Evolutionary conservation across 805 yeast species (phyloP), one percentile per base, ranked within the genome.

Genomic region (Wickerhamiella bombiphila): DNA sequence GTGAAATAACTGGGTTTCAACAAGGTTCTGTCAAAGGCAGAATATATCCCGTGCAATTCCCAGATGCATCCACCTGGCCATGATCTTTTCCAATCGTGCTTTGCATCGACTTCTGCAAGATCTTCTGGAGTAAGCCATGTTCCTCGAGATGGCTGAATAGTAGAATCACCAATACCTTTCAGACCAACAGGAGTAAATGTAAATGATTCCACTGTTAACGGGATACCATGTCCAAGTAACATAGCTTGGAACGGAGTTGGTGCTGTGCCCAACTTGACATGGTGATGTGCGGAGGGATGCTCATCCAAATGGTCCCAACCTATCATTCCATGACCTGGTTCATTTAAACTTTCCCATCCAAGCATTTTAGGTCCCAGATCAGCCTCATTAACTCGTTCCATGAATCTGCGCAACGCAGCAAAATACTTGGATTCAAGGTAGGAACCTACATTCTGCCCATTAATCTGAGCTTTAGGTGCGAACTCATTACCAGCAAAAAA

Each of bases 41-140:
- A 69, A 94, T 95, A 88, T 11, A 88, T 76, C 0, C 76, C 80
- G 48, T 76, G 77, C 40, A 72, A 74, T 11, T 80, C 85, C 76
- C 81, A 86, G 11, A 85, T 65, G 57, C 96, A 88, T 34, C 61
- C 63, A 0, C 91, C 93, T 1, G 76, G 53, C 96, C 96, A 88
- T 35, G 59, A 65, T 49, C 96, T 69, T 19, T 61, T 47, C 71
- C 91, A 88, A 1, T 80, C 80, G 58, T 81, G 82, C 40, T 66
- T 69, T 9, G 50, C 41, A 53, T 86, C 95, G 47, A 55, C 52
- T 14, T 39, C 44, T 20, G 43, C 50, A 37, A 66, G 59, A 36
- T 69, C 70, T 16, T 66, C 64, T 4, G 33, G 53, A 1, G 64
- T 42, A 2, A 81, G 52, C 96, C 96, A 88, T 4, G 48, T 50